Evolutionary conservation across 140 eudicot species (phyloP), one percentile per base, ranked within the genome.

Genomic region (Artemisia princeps): DNA sequence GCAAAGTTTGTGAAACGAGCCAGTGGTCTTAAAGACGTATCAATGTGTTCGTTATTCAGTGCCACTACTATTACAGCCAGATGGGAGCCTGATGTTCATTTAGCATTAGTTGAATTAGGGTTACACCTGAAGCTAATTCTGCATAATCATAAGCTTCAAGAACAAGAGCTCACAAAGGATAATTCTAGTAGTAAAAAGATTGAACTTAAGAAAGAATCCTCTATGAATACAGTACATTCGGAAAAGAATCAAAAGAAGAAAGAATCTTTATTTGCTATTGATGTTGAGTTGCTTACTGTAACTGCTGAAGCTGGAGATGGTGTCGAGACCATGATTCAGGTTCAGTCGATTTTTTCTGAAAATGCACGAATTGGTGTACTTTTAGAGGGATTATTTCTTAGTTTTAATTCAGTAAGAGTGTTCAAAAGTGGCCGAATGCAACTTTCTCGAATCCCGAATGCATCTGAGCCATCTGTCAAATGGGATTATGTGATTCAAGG

Each of bases 401-500:
- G 82, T 65, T 65, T 90, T 22, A 87, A 90, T 75, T 80, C 79
- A 20, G 82, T 85, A 49, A 82, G 88, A 71, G 68, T 90, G 60
- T 77, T 90, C 28, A 87, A 53, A 77, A 90, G 95, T 67, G 87
- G 97, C 70, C 77, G 97, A 72, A 83, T 87, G 94, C 97, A 90
- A 79, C 84, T 90, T 76, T 90, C 97, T 15, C 88, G 95, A 33
- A 79, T 90, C 61, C 97, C 97, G 10, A 87, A 69, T 78, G 69
- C 74, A 62, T 68, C 83, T 45, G 86, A 79, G 65, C 85, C 65
- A 62, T 57, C 72, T 17, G 86, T 94, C 23, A 83, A 79, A 67
- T 90, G 97, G 97, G 97, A 90, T 65, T 87, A 87, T 81, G 94
- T 90, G 55, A 81, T 90, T 77, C 97, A 87, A 84, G 95, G 90